Conservation (phyloP, 345 rosid genomes). For the Citrus cavaleriei region DNA sequence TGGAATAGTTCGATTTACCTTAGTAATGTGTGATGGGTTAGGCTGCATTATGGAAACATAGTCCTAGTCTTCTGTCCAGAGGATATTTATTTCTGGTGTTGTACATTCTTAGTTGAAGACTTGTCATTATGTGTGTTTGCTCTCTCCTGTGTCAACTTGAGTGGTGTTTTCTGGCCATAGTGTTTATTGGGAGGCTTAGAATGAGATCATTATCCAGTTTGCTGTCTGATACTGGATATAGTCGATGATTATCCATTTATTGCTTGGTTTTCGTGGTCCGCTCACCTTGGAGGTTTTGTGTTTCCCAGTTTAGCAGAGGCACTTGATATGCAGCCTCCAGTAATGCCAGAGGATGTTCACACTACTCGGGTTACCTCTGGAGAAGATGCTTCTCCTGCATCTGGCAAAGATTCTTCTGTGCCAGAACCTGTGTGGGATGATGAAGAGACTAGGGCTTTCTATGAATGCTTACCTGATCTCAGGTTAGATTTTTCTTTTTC, state of each 20-base stretch:
- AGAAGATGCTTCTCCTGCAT: slow-evolving; percentile 69
- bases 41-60: background rate
- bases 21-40: background rate
- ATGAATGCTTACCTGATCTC: slow-evolving; percentile 93
- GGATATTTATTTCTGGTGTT: background rate
- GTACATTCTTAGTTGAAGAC: background rate
- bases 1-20: background rate
- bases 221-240: background rate
- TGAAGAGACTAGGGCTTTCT: slow-evolving; percentile 93
- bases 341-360: slow-evolving; percentile 97
- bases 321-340: slow-evolving; percentile 97
- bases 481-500: slow-evolving; percentile 51
- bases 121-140: background rate
- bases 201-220: background rate
- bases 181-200: background rate
- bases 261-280: background rate
- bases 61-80: background rate
- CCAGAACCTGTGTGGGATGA: slow-evolving; percentile 95
- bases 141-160: background rate
- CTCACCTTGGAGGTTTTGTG: background rate
- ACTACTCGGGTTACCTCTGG: slow-evolving; percentile 87
- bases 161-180: background rate
- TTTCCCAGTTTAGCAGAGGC: slow-evolving; percentile 85
- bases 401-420: slow-evolving; percentile 72
- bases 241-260: background rate